These are phyloP conservation scores for Rhizopogon vulgaris DNA, from an alignment of 768 basidiomycete species.

Conservation along the genomic window DNA sequence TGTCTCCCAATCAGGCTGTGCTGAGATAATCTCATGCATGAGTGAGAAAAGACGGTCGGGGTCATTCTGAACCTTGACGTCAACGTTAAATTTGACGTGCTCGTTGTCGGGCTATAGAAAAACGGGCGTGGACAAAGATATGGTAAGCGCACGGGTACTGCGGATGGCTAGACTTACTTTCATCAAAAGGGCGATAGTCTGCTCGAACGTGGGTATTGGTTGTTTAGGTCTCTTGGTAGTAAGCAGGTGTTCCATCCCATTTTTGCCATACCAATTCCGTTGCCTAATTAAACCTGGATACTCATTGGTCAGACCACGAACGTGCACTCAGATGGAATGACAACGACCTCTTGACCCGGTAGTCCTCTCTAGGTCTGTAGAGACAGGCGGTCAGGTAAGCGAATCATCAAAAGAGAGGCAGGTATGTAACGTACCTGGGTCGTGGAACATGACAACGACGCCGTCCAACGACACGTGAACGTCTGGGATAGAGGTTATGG, in stretches of 20 bases:
- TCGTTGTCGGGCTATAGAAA: constrained; percentile 58
- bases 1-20: constrained; percentile 67
- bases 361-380: constrained; percentile 63
- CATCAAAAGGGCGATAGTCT: constrained; percentile 81
- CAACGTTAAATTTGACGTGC: constrained; percentile 78
- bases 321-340: constrained; percentile 11
- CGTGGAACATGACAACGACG: constrained; percentile 94
- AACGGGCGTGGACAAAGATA: not conserved
- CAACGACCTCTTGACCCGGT: constrained; percentile 65
- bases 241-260: constrained; percentile 72
- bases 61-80: constrained; percentile 92
- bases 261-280: constrained; percentile 61
- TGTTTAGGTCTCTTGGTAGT: constrained; percentile 80
- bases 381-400: constrained; percentile 17
- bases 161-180: constrained; percentile 35
- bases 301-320: constrained; percentile 17
- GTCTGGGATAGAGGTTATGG: constrained; percentile 67
- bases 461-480: constrained; percentile 89
- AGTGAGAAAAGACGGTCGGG: constrained; percentile 78
- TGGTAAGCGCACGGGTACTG: constrained; percentile 8
- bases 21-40: constrained; percentile 63
- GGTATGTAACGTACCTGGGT: constrained; percentile 54
- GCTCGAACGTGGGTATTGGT: constrained; percentile 82
- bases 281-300: constrained; percentile 59
- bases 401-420: constrained; percentile 13